Base-by-base conservation (phyloP, 768 basidiomycete genomes). In the Suillus subalutaceus region DNA sequence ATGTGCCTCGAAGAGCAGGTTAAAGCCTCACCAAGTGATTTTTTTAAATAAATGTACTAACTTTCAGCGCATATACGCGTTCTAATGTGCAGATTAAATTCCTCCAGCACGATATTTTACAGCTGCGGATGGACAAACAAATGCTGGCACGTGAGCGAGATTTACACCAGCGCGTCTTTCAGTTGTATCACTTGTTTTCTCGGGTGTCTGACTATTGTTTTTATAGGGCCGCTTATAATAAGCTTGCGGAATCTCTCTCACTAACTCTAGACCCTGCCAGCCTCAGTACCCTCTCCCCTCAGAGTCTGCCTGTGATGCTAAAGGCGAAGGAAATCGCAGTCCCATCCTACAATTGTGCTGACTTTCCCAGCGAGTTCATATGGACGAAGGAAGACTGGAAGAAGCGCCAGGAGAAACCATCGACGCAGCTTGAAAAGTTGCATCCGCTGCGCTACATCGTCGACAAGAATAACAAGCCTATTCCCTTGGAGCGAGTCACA, bases 1-100 rank as follows among this genome's bases (percentile, higher is more conserved):
- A 57, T 57, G 56, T 20, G 20, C 12, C 56, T 57, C 1, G n/a
- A 57, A 57, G 56, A 57, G 35, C 56, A 57, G 56, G 56, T 57
- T 8, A 20, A 57, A 57, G 56, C 12, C n/a, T n/a, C n/a, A 37
- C 20, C 4, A 2, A 57, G 12, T 57, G 3, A 38, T 57, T 57
- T 20, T 38, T 37, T 56, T 50, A 50, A 13, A 38, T n/a, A 13
- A 13, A 57, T 38, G 12, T 57, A 37, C 35, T 57, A 38, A 57
- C 56, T 57, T 57, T 5, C 35, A 57, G 35, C n/a, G 6, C 56
- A 57, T 57, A n/a, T 38, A 57, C 6, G 56, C n/a, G 10, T 37
- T 37, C 38, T 30, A 1, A 57, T 38, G 56, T n/a, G 6, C 56
- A 57, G 56, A 57, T 37, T 57, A 57, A 57, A 55, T 4, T 30